Percentiles rank a stretch among this genome's conserved stretches.
Evolutionary conservation across 257 asterid genomes (phyloP).

Genomic region (Rehmannia glutinosa): DNA sequence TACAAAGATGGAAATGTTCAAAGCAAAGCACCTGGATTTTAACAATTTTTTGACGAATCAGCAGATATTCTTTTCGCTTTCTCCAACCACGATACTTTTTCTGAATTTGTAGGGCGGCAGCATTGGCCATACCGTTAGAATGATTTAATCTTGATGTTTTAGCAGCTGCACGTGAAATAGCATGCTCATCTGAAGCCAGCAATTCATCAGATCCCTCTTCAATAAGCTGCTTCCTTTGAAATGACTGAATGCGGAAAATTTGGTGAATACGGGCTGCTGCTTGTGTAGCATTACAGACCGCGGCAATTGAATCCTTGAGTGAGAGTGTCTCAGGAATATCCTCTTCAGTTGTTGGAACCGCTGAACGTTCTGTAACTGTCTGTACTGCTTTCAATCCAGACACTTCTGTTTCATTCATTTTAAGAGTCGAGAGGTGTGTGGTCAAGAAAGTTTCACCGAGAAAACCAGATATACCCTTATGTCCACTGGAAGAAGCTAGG

Average conservation of each 20-base stretch:
- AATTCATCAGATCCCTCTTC: constrained; percentile 41
- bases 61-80: constrained; percentile 71
- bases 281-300: constrained; percentile 89
- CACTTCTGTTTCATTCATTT: constrained; percentile 47
- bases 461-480: constrained; percentile 95
- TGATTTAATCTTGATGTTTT: constrained; percentile 55
- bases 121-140: constrained; percentile 47
- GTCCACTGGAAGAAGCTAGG: constrained; percentile 80
- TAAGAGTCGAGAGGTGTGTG: constrained; percentile 59
- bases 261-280: constrained; percentile 95
- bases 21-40: constrained; percentile 74
- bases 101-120: constrained; percentile 86
- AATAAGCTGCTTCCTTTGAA: constrained; percentile 67
- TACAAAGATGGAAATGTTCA: not conserved
- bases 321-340: constrained; percentile 73
- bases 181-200: constrained; percentile 44
- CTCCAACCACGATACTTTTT: constrained; percentile 94
- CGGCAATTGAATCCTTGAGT: constrained; percentile 87
- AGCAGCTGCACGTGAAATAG: constrained; percentile 55
- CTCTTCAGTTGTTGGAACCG: constrained; percentile 58
- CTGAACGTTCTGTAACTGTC: constrained; percentile 66
- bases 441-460: constrained; percentile 82
- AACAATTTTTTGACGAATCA: constrained; percentile 75
- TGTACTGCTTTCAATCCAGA: constrained; percentile 45
- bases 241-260: constrained; percentile 76